phyloP scores from a whole-genome alignment of 1,284 basidiomycete genomes.

The Papiliotrema terrestris region DNA sequence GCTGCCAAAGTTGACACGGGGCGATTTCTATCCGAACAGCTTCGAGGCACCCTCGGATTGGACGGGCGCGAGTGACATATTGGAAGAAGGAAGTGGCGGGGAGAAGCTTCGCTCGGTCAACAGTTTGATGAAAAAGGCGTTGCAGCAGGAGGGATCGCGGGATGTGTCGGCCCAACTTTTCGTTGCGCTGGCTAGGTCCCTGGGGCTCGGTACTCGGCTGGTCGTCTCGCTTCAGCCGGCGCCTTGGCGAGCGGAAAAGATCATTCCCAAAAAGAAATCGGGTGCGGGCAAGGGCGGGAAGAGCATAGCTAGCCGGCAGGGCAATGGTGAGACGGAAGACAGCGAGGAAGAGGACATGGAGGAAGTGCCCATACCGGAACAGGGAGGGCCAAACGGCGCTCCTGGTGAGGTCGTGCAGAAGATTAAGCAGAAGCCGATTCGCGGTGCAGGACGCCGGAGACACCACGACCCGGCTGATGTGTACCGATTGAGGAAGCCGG shows the following conservation, averaged over 20 bases:
- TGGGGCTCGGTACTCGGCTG: constrained; percentile 82
- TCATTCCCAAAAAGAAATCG: constrained; percentile 33
- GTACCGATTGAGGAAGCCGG: constrained; percentile 32
- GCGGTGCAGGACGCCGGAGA: constrained; percentile 26
- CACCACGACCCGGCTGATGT: constrained; percentile 38
- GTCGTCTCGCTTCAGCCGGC: constrained; percentile 88
- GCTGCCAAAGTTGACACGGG: constrained; percentile 30
- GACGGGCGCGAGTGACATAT: neutral
- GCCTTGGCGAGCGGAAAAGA: constrained; percentile 63
- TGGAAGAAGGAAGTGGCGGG: constrained; percentile 52
- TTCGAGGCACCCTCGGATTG: constrained; percentile 4
- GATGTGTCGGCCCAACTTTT: constrained; percentile 90
- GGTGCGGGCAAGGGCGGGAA: constrained; percentile 30
- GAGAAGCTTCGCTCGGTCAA: constrained; percentile 73
- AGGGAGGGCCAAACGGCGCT: constrained; percentile 6
- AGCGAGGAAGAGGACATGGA: constrained; percentile 46
- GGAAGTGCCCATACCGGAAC: constrained; percentile 40
- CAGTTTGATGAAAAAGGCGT: constrained; percentile 83
- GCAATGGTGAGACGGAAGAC: constrained; percentile 23
- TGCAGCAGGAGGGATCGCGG: constrained; percentile 74
- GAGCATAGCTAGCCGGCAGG: constrained; percentile 31
- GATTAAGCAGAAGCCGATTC: constrained; percentile 50
- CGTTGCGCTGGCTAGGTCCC: constrained; percentile 79
- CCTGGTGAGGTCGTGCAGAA: constrained; percentile 14
- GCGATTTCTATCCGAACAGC: constrained; percentile 20